Percentiles rank a stretch among this genome's conserved stretches.
These are phyloP conservation scores for Talaromyces sp. DNA, from an alignment of 2,329 filamentous ascomycete species.

Conservation along the genomic window DNA sequence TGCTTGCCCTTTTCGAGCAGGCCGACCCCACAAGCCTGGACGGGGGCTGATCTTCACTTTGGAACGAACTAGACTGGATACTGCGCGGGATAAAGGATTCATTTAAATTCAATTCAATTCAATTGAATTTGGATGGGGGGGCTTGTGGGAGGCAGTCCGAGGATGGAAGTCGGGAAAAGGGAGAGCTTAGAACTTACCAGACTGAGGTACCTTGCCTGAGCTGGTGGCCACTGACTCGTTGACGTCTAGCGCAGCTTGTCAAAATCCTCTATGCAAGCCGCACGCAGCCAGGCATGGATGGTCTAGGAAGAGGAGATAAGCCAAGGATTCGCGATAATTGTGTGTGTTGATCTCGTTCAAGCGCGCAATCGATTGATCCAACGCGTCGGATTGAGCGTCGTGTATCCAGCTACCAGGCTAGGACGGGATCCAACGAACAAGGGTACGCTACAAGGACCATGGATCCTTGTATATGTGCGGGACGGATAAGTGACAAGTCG, in stretches of 20 bases:
- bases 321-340: constrained; percentile 5
- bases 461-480: background rate
- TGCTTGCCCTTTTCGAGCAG: constrained; percentile 6
- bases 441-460: background rate
- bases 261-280: background rate
- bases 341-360: background rate
- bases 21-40: constrained; percentile 9
- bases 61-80: background rate
- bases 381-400: background rate
- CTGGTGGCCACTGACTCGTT: background rate
- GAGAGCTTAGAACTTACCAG: background rate
- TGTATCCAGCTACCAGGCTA: background rate
- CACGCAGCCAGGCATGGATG: background rate
- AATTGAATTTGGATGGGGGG: background rate
- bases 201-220: background rate
- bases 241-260: background rate
- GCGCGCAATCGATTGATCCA: background rate
- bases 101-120: background rate
- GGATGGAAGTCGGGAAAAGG: background rate
- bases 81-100: background rate
- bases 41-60: constrained; percentile 9
- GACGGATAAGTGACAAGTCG: background rate
- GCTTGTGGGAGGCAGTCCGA: background rate
- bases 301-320: background rate
- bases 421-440: background rate